phyloP scores from a whole-genome alignment of 257 asterid genomes.

The Gynochthodes officinalis region DNA sequence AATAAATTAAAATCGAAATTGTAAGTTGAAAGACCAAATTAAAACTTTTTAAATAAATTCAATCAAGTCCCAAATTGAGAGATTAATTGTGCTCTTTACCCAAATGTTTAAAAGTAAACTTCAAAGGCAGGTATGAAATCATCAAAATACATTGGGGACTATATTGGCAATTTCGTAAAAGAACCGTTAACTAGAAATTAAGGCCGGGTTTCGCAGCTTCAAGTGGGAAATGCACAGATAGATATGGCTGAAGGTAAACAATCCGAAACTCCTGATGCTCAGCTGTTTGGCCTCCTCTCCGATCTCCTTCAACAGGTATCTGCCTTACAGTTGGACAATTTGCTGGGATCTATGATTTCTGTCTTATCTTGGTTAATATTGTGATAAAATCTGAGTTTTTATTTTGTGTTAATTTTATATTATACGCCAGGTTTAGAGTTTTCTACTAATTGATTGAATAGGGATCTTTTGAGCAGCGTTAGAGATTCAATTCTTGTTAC shows the following conservation, averaged over 20 bases:
- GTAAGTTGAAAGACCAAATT: too few species aligned
- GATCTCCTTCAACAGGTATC: slow-evolving; percentile 73
- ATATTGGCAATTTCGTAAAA: background rate
- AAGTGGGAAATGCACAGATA: slow-evolving; percentile 1
- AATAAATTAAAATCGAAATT: too few species aligned
- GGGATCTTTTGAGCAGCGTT: background rate
- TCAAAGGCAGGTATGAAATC: background rate
- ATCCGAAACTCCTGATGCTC: slow-evolving; percentile 56
- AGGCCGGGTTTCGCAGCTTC: slow-evolving; percentile 1
- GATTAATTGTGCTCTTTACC: too few species aligned
- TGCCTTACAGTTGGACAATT: background rate
- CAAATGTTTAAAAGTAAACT: too few species aligned
- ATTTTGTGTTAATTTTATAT: background rate
- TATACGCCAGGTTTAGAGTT: background rate
- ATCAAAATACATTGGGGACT: background rate
- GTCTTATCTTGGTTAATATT: background rate
- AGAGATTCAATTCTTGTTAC: background rate
- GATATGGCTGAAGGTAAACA: slow-evolving; percentile 46
- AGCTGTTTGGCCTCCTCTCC: slow-evolving; percentile 74
- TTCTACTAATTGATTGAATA: background rate
- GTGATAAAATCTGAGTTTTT: background rate
- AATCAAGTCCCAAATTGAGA: too few species aligned
- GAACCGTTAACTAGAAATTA: background rate
- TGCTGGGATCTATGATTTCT: background rate
- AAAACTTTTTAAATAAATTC: too few species aligned